Evolutionary conservation across 1,284 basidiomycete genomes (phyloP), one percentile per base, ranked within the genome.

Genomic region (Cutaneotrichosporon sp.): DNA sequence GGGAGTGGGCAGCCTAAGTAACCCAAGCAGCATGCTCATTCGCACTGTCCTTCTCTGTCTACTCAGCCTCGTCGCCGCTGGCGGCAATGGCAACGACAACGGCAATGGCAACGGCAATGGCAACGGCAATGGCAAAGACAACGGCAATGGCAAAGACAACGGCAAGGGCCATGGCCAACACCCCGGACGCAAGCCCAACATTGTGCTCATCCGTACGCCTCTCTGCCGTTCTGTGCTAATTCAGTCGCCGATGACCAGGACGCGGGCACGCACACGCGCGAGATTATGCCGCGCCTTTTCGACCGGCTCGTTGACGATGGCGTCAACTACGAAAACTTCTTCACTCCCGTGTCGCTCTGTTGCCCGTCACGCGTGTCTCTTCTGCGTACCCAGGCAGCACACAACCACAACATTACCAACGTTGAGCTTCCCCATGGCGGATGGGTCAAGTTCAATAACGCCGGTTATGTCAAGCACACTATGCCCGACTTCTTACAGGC

Each of bases 351-450:
- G 14, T 70, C 70, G 0, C 62, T 76, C 9, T 76, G 75, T 63
- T 76, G 75, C 50, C 75, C 75, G 0, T 72, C 71, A 1, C 70
- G 73, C 2, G 69, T 73, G 6, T 68, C 66, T 21, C 69, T 76
- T 9, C 64, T 75, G 3, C 66, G 73, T 9, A 67, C 72, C 3
- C 73, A 75, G 57, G 68, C 71, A 40, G 72, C 75, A 5, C 75
- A 76, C 66, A 73, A 72, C 66, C 73, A 73, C 62, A 76, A 75
- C 64, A 66, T 75, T 51, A 75, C 75, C 2, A 72, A 65, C 30
- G 75, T 76, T 2, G 52, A 63, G 11, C 57, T 58, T 11, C 75
- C 75, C 0, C 73, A 63, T 56, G 75, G 75, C 10, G 75, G 75
- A 2, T 76, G 73, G 72, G 63, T 65, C 2, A 61, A 72, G 9